Conservation (phyloP, 2,329 filamentous ascomycete species). For the Ceratocystis lukuohia region DNA sequence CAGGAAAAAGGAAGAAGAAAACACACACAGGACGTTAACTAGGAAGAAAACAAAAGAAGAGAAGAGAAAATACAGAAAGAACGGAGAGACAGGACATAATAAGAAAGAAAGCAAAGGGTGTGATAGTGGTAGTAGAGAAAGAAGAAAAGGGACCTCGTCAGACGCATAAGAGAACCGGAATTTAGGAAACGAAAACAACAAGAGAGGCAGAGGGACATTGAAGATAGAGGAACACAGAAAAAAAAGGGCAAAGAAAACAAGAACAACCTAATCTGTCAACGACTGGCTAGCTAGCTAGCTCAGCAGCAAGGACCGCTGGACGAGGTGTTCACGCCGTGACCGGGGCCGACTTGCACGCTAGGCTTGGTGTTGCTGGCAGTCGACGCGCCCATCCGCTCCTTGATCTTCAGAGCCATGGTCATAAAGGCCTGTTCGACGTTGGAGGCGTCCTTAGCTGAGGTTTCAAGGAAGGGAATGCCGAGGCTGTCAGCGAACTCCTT, state of each 20-base stretch:
- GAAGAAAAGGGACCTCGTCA: constrained; percentile 3
- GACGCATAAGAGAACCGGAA: constrained; percentile 12
- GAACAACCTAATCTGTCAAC: not conserved
- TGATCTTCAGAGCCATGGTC: constrained; percentile 99
- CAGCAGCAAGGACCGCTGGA: constrained; percentile 87
- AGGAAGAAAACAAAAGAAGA: not conserved
- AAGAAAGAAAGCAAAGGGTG: not conserved
- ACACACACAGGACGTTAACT: not conserved
- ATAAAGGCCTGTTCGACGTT: constrained; percentile 99
- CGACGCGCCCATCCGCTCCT: constrained; percentile 97
- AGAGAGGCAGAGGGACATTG: constrained; percentile 8
- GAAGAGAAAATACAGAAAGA: not conserved
- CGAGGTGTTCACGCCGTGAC: constrained; percentile 81
- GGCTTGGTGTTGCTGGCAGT: constrained; percentile 96
- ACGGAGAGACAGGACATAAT: not conserved
- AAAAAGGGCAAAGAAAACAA: not conserved
- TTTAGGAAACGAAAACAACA: constrained; percentile 5
- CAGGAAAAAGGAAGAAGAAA: not conserved
- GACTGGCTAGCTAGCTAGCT: constrained; percentile 24
- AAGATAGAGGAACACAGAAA: constrained; percentile 9
- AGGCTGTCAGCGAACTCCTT: constrained; percentile 99
- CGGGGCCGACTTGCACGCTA: constrained; percentile 87
- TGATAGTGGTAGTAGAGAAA: constrained; percentile 4
- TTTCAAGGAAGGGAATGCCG: constrained; percentile 98
- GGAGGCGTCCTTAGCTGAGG: constrained; percentile 97